Evolutionary conservation across 305 asterid species (phyloP).

Genomic region (Solanum aculeatissimum): DNA sequence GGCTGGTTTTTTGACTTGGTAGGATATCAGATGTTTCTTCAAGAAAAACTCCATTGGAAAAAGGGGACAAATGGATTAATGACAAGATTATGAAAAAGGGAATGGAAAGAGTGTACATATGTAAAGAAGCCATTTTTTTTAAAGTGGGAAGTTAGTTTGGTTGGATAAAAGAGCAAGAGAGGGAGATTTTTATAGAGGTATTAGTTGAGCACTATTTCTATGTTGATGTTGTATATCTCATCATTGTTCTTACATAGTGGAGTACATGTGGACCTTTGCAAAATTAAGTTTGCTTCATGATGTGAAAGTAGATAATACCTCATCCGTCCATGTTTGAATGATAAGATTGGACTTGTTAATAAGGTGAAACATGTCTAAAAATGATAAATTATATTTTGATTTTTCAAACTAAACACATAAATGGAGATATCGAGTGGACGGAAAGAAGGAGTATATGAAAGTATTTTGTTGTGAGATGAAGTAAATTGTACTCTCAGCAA

Average conservation of each 20-base stretch:
- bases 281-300: neutral
- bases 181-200: neutral
- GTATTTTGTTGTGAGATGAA: neutral
- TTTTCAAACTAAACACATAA: neutral
- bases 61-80: neutral
- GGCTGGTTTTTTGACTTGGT: slow-evolving; percentile 14
- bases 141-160: neutral
- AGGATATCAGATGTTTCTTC: slow-evolving; percentile 2
- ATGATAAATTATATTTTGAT: neutral
- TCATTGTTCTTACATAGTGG: neutral
- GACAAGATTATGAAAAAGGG: neutral
- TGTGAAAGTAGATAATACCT: neutral
- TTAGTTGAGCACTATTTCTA: neutral
- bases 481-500: neutral
- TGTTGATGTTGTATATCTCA: neutral
- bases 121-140: slow-evolving; percentile 8
- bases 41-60: slow-evolving; percentile 7
- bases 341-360: neutral
- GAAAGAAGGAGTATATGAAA: neutral
- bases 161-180: neutral
- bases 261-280: neutral
- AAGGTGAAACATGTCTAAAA: neutral
- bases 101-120: neutral
- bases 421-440: neutral
- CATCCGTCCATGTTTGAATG: neutral